Evolutionary conservation across 2,329 filamentous ascomycete species (phyloP).

Genomic region (Westerdykella ornata): DNA sequence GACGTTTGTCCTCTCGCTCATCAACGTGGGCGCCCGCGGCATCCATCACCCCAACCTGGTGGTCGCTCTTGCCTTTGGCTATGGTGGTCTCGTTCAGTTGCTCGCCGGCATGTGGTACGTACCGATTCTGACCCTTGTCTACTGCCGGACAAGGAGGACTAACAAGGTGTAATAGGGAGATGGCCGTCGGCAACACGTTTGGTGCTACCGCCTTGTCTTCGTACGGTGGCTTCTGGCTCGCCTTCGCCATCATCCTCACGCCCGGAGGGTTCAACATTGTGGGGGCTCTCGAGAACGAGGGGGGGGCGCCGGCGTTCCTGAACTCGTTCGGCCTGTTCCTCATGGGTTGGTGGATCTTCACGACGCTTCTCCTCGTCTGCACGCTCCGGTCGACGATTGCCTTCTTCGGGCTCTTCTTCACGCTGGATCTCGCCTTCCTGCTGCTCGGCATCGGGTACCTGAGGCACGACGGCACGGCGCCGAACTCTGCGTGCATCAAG

Average conservation of each 20-base stretch:
- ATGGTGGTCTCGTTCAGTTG: slow-evolving; percentile 48
- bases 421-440: slow-evolving; percentile 53
- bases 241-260: slow-evolving; percentile 53
- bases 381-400: slow-evolving; percentile 54
- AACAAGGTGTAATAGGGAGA: slow-evolving; percentile 46
- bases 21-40: slow-evolving; percentile 43
- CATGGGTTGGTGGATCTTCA: slow-evolving; percentile 56
- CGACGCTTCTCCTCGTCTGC: slow-evolving; percentile 50
- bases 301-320: slow-evolving; percentile 38
- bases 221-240: slow-evolving; percentile 58
- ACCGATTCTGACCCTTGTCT: neutral
- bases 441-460: slow-evolving; percentile 52
- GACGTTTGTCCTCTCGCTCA: slow-evolving; percentile 53
- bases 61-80: slow-evolving; percentile 45
- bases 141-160: too few relatives aligned
- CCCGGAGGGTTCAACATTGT: slow-evolving; percentile 49
- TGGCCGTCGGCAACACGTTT: slow-evolving; percentile 56
- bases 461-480: slow-evolving; percentile 34
- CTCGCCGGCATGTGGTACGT: slow-evolving; percentile 51
- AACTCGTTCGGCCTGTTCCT: slow-evolving; percentile 53
- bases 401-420: slow-evolving; percentile 53
- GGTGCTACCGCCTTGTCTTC: slow-evolving; percentile 56
- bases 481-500: slow-evolving; percentile 43
- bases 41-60: slow-evolving; percentile 43
- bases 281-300: slow-evolving; percentile 32